These are phyloP conservation scores for Gypsophila paniculata DNA, from an alignment of 179 eudicot genomes.

Conservation along the genomic window DNA sequence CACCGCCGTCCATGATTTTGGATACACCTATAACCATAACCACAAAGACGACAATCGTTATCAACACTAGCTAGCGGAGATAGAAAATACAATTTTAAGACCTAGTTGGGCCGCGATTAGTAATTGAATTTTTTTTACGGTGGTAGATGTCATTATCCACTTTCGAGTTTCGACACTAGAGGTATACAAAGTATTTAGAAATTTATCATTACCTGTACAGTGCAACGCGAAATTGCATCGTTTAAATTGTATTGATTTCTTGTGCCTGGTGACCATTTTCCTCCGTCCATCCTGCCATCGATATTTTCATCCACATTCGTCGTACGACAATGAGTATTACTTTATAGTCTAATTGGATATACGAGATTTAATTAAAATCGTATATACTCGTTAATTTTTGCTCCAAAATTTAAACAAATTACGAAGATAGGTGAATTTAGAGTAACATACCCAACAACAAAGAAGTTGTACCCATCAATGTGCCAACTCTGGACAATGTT, in stretches of 20 bases:
- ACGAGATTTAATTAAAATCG: no score
- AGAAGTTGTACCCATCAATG: conserved; percentile 59
- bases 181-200: no score
- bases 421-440: not conserved
- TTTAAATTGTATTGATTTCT: conserved; percentile 47
- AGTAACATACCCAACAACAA: conserved; percentile 49
- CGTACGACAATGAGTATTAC: not conserved
- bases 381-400: no score
- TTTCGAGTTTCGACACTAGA: no score
- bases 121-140: no score
- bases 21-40: conserved; percentile 47
- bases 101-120: not conserved
- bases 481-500: conserved; percentile 48
- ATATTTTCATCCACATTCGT: not conserved
- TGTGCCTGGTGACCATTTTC: conserved; percentile 38
- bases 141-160: no score
- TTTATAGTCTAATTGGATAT: not conserved
- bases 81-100: not conserved
- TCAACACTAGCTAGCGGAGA: not conserved
- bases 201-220: conserved; percentile 40
- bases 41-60: not conserved
- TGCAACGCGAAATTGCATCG: conserved; percentile 55
- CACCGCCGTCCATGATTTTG: conserved; percentile 53
- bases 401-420: no score
- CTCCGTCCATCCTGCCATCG: conserved; percentile 50